A percentile compares a stretch with the other conserved stretches of the same genome.
Conservation (phyloP, 345 rosid genomes). For the Turritis glabra region DNA sequence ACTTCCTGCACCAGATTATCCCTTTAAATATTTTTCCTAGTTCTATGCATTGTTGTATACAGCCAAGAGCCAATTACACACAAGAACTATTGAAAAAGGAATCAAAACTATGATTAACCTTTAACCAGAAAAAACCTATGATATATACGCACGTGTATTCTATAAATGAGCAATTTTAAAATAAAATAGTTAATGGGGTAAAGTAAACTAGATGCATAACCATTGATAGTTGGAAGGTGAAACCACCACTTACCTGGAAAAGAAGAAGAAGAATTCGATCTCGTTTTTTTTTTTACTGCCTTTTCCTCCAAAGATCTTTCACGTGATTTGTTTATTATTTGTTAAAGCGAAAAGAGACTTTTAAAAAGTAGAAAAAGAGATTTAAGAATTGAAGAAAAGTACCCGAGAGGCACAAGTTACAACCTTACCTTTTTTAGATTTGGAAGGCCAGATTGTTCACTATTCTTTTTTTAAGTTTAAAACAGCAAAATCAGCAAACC, state of each 20-base stretch:
- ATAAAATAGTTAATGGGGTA: neutral
- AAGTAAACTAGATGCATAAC: conserved; percentile 24
- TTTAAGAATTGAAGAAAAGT: conserved; percentile 18
- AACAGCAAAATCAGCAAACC: conserved; percentile 8
- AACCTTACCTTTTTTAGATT: conserved; percentile 7
- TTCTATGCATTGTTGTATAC: neutral
- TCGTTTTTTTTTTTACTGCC: neutral
- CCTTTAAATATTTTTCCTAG: neutral
- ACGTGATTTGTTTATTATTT: neutral
- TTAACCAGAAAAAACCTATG: neutral
- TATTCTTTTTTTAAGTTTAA: neutral
- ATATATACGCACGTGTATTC: conserved; percentile 17
- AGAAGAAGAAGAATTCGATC: conserved; percentile 18
- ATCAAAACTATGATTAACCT: neutral
- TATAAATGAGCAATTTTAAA: neutral
- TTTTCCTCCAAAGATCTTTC: conserved; percentile 18
- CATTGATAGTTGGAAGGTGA: conserved; percentile 40
- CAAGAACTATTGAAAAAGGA: neutral
- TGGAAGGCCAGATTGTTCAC: conserved; percentile 25
- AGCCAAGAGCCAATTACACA: neutral
- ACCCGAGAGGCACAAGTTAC: conserved; percentile 28
- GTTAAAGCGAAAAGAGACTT: neutral
- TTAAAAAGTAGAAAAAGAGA: neutral
- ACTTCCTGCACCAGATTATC: neutral
- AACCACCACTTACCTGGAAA: conserved; percentile 36